Conservation (phyloP, 345 rosid genomes). For the Cochlearia excelsa region DNA sequence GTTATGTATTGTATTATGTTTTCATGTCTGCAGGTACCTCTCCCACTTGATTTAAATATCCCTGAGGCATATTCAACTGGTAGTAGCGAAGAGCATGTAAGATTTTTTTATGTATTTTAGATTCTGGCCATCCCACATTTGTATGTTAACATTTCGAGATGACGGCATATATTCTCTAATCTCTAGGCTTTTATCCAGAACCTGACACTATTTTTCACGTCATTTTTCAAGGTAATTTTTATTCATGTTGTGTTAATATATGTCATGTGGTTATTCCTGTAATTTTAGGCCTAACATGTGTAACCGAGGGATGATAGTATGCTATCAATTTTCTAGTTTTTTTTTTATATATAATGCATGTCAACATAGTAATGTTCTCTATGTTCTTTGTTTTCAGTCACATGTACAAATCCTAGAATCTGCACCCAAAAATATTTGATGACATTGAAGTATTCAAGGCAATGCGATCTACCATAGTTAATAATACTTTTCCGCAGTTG, state of each 20-base stretch:
- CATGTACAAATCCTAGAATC: conserved; percentile 80
- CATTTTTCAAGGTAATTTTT: conserved; percentile 85
- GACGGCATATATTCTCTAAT: too few species aligned
- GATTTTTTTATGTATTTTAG: conserved; percentile 18
- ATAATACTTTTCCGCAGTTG: background rate
- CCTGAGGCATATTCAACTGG: conserved; percentile 91
- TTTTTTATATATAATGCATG: too few species aligned
- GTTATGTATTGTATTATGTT: too few species aligned
- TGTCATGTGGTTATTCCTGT: too few species aligned
- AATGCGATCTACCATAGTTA: conserved; percentile 3
- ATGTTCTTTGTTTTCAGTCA: too few species aligned
- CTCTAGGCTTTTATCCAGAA: conserved; percentile 96
- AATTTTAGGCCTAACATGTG: too few species aligned
- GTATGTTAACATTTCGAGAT: too few species aligned
- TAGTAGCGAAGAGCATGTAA: conserved; percentile 78
- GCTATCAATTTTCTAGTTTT: conserved; percentile 8
- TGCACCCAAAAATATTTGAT: conserved; percentile 71
- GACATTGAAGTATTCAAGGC: conserved; percentile 99
- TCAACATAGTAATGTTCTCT: too few species aligned
- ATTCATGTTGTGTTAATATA: too few species aligned
- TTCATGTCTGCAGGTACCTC: conserved; percentile 49
- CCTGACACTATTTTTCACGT: conserved; percentile 93
- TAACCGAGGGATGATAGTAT: too few species aligned
- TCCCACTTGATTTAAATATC: conserved; percentile 60
- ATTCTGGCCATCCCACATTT: background rate